Evolutionary conservation across 1,284 basidiomycete genomes (phyloP), one percentile per base, ranked within the genome.

Genomic region (Volvariella surrecta): DNA sequence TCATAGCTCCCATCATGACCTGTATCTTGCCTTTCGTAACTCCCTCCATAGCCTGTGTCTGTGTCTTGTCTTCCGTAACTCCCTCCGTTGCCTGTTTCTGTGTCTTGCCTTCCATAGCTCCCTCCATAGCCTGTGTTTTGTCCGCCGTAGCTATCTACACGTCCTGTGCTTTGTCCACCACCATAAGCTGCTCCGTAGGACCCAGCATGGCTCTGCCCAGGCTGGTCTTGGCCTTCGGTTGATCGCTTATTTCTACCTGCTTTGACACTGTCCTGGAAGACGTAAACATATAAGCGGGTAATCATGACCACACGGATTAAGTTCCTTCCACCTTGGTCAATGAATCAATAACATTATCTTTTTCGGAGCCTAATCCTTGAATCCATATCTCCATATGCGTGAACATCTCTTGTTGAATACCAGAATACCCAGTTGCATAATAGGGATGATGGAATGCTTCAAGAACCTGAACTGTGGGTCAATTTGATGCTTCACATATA

Each of bases 381-480:
- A 82, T 61, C 81, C 81, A 84, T 35, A 61, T 61, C 50, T 76
- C 59, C 65, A 84, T 62, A 42, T 66, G 64, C 37, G 75, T 67
- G 53, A 75, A 74, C 81, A 85, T 85, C 39, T 70, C 65, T 45
- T 68, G 63, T 59, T 89, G 85, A 45, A 88, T 79, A 32, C 67
- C 58, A 9, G 76, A 79, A 37, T 56, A 58, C 1, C 74, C 73
- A 28, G 61, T 67, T 32, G 74, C 73, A 57, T 77, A 83, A 57
- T 77, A 80, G 2, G 81, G 81, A 52, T 83, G 82, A 52, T 84
- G 79, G 67, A 84, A 80, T 1, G 78, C 76, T 51, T 81, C 71
- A 3, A 83, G 66, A 45, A 82, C 72, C 72, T 79, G 47, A 15
- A 28, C 6, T 6, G 24, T 28, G 11, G 11, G 11, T 28, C 11